A percentile compares a stretch with the other conserved stretches of the same genome.
Evolutionary conservation across 495 filamentous ascomycete species (phyloP).

Genomic region (Penicillium verhagenii): DNA sequence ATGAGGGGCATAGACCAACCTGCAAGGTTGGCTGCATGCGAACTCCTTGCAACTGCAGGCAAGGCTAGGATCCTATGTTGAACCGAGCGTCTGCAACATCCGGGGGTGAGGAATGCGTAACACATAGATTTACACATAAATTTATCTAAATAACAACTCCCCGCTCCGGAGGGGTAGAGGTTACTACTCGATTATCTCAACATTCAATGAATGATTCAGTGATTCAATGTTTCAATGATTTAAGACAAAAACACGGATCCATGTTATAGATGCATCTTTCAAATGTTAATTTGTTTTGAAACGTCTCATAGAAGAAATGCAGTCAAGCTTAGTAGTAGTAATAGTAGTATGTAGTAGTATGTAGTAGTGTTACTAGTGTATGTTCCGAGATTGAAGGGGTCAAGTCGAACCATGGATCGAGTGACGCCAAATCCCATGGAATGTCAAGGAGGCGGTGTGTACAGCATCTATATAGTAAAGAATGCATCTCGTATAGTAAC

Average conservation of each 20-base stretch:
- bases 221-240: too few species aligned
- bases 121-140: background rate
- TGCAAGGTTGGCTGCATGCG: conserved; percentile 28
- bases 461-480: background rate
- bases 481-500: too few species aligned
- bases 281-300: background rate
- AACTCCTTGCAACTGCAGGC: conserved; percentile 27
- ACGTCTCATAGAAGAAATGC: background rate
- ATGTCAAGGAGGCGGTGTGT: conserved; percentile 25
- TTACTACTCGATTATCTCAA: too few species aligned
- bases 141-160: background rate
- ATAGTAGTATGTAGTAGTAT: too few species aligned
- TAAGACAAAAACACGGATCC: background rate
- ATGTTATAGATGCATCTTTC: background rate
- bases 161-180: background rate
- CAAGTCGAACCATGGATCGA: conserved; percentile 24
- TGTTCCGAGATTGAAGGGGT: conserved; percentile 20
- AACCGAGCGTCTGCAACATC: conserved; percentile 22
- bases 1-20: conserved; percentile 1
- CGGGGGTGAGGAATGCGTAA: conserved; percentile 15
- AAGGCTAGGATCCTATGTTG: conserved; percentile 22
- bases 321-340: too few species aligned
- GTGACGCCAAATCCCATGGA: conserved; percentile 8
- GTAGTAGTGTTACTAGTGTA: too few species aligned
- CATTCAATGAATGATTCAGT: background rate